Base-by-base conservation (phyloP, 352 stramenopile genomes). In the Pythium phragmitis region DNA sequence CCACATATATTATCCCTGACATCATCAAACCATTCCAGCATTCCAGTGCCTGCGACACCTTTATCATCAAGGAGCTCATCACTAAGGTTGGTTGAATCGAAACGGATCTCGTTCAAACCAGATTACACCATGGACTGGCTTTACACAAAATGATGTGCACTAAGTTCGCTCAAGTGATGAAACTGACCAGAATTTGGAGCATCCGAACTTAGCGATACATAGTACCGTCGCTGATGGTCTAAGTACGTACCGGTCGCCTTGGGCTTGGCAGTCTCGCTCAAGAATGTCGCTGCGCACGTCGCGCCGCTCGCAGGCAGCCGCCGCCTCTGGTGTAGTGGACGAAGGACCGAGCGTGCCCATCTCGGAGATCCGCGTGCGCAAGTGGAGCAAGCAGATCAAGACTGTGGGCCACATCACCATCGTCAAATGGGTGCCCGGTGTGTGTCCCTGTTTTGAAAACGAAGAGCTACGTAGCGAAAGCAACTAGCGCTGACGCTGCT, bases 341-440 rank as follows among this genome's bases (percentile, higher is more conserved):
- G 72, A 73, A 39, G 60, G 72, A 14, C 77, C 79, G 9, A 68
- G 73, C 60, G 74, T 73, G 4, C 79, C 82, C 16, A 84, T 88
- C 48, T 67, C 77, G 13, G 80, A 91, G 48, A 85, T 92, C 67
- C 84, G 80, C 54, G 73, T 68, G 56, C 79, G 84, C 63, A 92
- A 89, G 74, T 92, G 84, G 84, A 82, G 60, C 26, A 87, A 82
- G 60, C 79, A 91, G 68, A 37, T 79, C 30, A 87, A 83, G 58
- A 87, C 69, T 0, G 77, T 92, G n/a, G 84, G 82, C 36, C 84
- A 92, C 42, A 71, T 92, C 60, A 73, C 73, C 46, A 77, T 92
- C 57, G 69, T 75, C 42, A 92, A 92, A 45, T 92, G 84, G 84
- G 72, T 89, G 23, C 80, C 84, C 14, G 82, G 84, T 91, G 62